Conservation (phyloP, 2,329 filamentous ascomycete genomes). For the Trichoderma sp. region DNA sequence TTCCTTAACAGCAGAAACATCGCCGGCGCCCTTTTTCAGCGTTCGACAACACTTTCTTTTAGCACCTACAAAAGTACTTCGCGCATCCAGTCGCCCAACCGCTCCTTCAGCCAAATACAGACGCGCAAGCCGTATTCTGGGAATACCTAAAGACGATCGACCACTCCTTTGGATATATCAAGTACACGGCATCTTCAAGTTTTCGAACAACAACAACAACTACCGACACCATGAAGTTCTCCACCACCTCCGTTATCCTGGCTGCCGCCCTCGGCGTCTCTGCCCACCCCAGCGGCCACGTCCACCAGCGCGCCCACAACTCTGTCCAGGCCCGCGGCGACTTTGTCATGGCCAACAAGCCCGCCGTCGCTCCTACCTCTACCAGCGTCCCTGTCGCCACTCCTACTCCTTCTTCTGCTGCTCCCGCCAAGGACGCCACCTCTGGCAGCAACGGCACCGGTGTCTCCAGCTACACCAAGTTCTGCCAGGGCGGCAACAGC, state of each 20-base stretch:
- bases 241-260: conserved; percentile 43
- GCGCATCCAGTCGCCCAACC: conserved; percentile 27
- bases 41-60: conserved; percentile 13
- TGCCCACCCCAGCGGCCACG: conserved; percentile 47
- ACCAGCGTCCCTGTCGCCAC: conserved; percentile 29
- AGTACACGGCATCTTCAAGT: conserved; percentile 11
- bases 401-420: conserved; percentile 25
- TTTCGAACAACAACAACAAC: conserved; percentile 2
- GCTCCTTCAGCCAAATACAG: conserved; percentile 20
- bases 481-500: conserved; percentile 43
- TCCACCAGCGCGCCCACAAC: conserved; percentile 43
- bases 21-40: conserved; percentile 22
- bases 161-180: conserved; percentile 16
- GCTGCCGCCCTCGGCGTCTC: conserved; percentile 48
- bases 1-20: conserved; percentile 31
- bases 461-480: conserved; percentile 36
- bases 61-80: conserved; percentile 3
- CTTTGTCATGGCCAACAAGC: conserved; percentile 44
- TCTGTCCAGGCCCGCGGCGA: conserved; percentile 40
- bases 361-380: conserved; percentile 36
- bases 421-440: conserved; percentile 22
- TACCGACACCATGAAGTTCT: conserved; percentile 48
- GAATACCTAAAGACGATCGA: conserved; percentile 26
- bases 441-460: conserved; percentile 30
- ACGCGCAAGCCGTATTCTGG: conserved; percentile 29